Base-by-base conservation (phyloP, 768 basidiomycete species). In the Psilocybe cubensis region DNA sequence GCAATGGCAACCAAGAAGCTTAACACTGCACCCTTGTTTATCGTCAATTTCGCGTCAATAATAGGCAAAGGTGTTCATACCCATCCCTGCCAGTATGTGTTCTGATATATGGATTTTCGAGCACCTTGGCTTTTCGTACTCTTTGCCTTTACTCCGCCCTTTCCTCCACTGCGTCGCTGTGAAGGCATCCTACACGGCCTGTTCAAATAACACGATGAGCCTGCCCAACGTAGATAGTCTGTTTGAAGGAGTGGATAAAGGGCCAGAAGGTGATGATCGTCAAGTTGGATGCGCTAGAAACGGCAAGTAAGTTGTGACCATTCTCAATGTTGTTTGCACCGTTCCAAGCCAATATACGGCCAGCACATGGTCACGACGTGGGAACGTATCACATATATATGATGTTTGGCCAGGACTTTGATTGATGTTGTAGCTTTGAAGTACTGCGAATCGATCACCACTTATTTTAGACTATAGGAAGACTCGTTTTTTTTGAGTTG, bases 1-100 rank as follows among this genome's bases (percentile, higher is more conserved):
- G 23, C 52, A 3, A 50, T 24, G 6, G 46, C 58, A 20, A 50
- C 23, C 28, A 59, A 38, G 3, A 59, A 14, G 14, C 47, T 42
- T 23, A 54, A 44, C 17, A 23, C 46, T 17, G 50, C 31, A 12
- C 35, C 9, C 58, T 59, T 21, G 27, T 24, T 21, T 17, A 10
- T 33, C 8, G 31, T 40, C 25, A 28, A 27, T 14, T n/a, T 31
- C 29, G 24, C 4, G 14, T 28, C 5, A 53, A 43, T 18, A 20
- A 3, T 8, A 9, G 24, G 14, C 23, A 8, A 33, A 33, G 9
- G 8, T 33, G 23, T 14, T 28, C 4, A 29, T 3, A 17, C 25
- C 8, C 31, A 25, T 29, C 43, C 52, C 41, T 53, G n/a, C 41
- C 40, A 53, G 23, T 43, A 9, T 27, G 9, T 8, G 28, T 31